Evolutionary conservation across 1,284 basidiomycete genomes (phyloP).

Genomic region (Grifola frondosa): DNA sequence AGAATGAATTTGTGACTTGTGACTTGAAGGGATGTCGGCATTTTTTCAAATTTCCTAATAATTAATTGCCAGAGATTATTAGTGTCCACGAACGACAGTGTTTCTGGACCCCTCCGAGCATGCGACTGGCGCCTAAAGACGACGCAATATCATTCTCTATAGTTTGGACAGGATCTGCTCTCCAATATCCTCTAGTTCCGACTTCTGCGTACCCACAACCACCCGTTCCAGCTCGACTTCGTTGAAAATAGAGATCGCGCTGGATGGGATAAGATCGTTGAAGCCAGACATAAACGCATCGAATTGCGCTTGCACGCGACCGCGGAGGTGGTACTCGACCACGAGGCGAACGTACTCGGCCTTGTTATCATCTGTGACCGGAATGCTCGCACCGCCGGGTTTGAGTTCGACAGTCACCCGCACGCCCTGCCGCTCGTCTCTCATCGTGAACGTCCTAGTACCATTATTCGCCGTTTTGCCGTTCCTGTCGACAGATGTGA

Average conservation of each 20-base stretch:
- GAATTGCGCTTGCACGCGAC: slow-evolving; percentile 92
- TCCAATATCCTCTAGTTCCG: too few relatives aligned
- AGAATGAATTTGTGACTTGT: too few relatives aligned
- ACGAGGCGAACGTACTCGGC: slow-evolving; percentile 95
- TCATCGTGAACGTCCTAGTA: slow-evolving; percentile 72
- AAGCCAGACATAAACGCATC: slow-evolving; percentile 94
- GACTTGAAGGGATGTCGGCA: too few relatives aligned
- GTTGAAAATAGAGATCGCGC: slow-evolving; percentile 95
- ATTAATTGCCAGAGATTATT: too few relatives aligned
- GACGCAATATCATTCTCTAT: too few relatives aligned
- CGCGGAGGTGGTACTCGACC: slow-evolving; percentile 91
- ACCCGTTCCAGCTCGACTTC: slow-evolving; percentile 94
- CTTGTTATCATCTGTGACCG: slow-evolving; percentile 96
- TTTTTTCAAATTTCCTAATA: too few relatives aligned
- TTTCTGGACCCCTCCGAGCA: too few relatives aligned
- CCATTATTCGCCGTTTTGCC: slow-evolving; percentile 1
- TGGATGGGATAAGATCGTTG: slow-evolving; percentile 90
- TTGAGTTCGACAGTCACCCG: slow-evolving; percentile 91
- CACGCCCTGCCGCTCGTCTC: slow-evolving; percentile 96
- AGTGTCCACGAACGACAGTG: too few relatives aligned
- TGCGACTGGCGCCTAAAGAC: too few relatives aligned
- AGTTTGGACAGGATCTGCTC: too few relatives aligned
- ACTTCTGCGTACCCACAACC: slow-evolving; percentile 98
- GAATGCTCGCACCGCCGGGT: slow-evolving; percentile 79
- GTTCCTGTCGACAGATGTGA: neutral